phyloP scores from a whole-genome alignment of 208 protist genomes.

The Crithidia expoeki region DNA sequence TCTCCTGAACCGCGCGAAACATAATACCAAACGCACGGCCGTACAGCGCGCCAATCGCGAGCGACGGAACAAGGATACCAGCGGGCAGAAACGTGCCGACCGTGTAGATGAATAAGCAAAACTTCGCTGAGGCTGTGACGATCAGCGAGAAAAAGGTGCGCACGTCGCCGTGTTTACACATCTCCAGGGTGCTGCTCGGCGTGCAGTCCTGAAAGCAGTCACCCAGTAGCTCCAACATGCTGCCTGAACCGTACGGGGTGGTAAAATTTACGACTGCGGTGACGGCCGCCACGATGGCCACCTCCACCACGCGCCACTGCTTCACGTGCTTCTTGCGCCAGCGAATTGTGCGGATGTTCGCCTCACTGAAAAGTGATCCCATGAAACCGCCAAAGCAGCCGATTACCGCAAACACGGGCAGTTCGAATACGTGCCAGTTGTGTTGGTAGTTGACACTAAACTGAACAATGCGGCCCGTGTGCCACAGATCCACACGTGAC shows the following conservation, averaged over 20 bases:
- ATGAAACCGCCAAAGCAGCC: conserved; percentile 75
- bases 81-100: conserved; percentile 78
- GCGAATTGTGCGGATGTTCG: conserved; percentile 60
- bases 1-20: conserved; percentile 62
- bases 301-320: conserved; percentile 76
- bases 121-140: conserved; percentile 54
- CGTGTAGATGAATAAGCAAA: conserved; percentile 64
- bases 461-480: conserved; percentile 77
- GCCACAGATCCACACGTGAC: conserved; percentile 71
- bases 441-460: conserved; percentile 88
- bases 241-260: conserved; percentile 61
- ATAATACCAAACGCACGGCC: conserved; percentile 77
- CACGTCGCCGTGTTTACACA: conserved; percentile 58
- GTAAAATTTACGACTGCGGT: conserved; percentile 73
- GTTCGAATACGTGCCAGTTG: conserved; percentile 83
- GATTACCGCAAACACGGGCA: conserved; percentile 69
- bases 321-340: conserved; percentile 61
- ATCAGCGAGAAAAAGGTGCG: conserved; percentile 62
- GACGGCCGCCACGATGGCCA: conserved; percentile 53
- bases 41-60: conserved; percentile 89
- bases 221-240: conserved; percentile 66
- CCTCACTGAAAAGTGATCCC: conserved; percentile 64
- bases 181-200: conserved; percentile 39
- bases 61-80: conserved; percentile 92
- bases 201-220: conserved; percentile 85